These are phyloP conservation scores for Auriscalpium microsporum DNA, from an alignment of 768 basidiomycete species.

Conservation along the genomic window DNA sequence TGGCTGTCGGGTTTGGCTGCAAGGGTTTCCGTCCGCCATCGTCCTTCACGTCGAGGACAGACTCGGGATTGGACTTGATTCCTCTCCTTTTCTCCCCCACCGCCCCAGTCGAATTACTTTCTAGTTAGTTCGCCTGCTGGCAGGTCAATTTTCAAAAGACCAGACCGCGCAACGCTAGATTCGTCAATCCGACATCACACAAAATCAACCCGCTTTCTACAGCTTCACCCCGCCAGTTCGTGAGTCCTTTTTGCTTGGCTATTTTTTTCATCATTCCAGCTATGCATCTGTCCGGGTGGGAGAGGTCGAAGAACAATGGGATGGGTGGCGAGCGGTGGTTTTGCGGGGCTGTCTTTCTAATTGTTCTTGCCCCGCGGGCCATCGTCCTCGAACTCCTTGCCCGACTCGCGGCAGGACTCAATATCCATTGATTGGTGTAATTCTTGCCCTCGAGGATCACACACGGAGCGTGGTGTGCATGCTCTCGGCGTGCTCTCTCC, in stretches of 20 bases:
- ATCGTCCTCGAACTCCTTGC: too few relatives aligned
- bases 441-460: too few relatives aligned
- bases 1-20: not conserved
- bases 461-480: too few relatives aligned
- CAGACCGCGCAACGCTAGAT: conserved; percentile 9
- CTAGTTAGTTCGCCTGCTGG: conserved; percentile 19
- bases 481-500: too few relatives aligned
- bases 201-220: conserved; percentile 11
- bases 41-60: conserved; percentile 12
- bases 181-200: conserved; percentile 4
- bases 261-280: not conserved
- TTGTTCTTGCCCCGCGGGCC: too few relatives aligned
- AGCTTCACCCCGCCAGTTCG: conserved; percentile 14
- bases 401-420: too few relatives aligned
- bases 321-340: too few relatives aligned
- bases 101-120: conserved; percentile 13
- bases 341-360: too few relatives aligned
- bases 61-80: conserved; percentile 15
- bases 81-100: conserved; percentile 3
- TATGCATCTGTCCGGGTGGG: too few relatives aligned
- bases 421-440: too few relatives aligned
- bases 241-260: conserved; percentile 1
- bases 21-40: not conserved
- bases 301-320: too few relatives aligned
- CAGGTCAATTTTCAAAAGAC: conserved; percentile 19